phyloP scores from a whole-genome alignment of 768 basidiomycete species.

The Boletus fagicola region DNA sequence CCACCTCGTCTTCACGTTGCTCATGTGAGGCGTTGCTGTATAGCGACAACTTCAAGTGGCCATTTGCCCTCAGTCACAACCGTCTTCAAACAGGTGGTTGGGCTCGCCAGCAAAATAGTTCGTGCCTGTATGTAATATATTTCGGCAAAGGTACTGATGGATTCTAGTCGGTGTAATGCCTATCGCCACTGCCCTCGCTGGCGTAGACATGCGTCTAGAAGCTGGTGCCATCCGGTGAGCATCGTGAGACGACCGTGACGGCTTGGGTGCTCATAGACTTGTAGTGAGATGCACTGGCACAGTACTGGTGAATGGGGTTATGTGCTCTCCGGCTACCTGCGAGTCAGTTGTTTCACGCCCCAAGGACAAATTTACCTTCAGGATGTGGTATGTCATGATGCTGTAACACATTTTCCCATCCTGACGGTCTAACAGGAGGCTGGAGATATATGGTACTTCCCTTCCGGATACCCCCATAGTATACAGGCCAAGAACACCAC shows the following conservation, averaged over 20 bases:
- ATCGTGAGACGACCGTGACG: neutral
- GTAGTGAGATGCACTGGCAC: slow-evolving; percentile 47
- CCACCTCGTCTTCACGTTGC: neutral
- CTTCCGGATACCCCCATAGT: slow-evolving; percentile 54
- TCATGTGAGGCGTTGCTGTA: neutral
- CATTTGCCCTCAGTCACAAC: slow-evolving; percentile 59
- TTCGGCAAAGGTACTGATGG: neutral
- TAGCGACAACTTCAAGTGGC: slow-evolving; percentile 58
- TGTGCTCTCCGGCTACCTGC: slow-evolving; percentile 46
- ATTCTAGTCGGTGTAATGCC: slow-evolving; percentile 39
- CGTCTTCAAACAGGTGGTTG: slow-evolving; percentile 63
- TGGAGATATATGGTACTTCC: slow-evolving; percentile 61
- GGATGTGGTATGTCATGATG: slow-evolving; percentile 43
- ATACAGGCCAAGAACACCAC: slow-evolving; percentile 51
- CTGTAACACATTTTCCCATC: slow-evolving; percentile 11
- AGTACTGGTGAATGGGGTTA: slow-evolving; percentile 50
- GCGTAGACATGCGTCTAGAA: slow-evolving; percentile 44
- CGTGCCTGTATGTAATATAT: slow-evolving; percentile 5
- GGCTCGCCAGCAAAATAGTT: slow-evolving; percentile 62
- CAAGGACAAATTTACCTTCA: slow-evolving; percentile 52
- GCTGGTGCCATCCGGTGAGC: slow-evolving; percentile 41
- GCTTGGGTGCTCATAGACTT: slow-evolving; percentile 6
- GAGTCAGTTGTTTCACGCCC: slow-evolving; percentile 51
- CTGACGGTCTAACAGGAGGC: slow-evolving; percentile 25
- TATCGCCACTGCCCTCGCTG: slow-evolving; percentile 38